phyloP scores from a whole-genome alignment of 2,329 filamentous ascomycete species.

The Ceratocystis albifundus region DNA sequence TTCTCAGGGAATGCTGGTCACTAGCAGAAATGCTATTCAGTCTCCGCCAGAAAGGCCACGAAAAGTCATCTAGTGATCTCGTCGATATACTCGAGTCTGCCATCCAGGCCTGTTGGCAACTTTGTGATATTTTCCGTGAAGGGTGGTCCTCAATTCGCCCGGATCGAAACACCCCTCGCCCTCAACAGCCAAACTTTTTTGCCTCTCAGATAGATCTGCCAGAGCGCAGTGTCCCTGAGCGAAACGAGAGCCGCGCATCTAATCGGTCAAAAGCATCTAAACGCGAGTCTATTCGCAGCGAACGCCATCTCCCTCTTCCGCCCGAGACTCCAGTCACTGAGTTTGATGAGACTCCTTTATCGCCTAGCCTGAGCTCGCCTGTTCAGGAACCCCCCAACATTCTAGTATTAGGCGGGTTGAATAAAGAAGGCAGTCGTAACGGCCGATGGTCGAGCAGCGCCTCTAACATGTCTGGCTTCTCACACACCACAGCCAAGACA shows the following conservation, averaged over 20 bases:
- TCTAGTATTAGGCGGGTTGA: constrained; percentile 61
- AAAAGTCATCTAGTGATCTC: constrained; percentile 56
- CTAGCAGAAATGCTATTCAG: constrained; percentile 89
- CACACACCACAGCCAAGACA: constrained; percentile 54
- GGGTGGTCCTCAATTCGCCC: constrained; percentile 83
- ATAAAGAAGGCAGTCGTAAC: constrained; percentile 45
- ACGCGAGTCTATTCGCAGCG: constrained; percentile 35
- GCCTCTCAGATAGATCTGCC: constrained; percentile 36
- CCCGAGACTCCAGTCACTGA: constrained; percentile 84
- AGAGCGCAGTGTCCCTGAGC: constrained; percentile 15
- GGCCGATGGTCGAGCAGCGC: constrained; percentile 73
- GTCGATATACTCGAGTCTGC: constrained; percentile 69
- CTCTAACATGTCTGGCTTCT: constrained; percentile 68
- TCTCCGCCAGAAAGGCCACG: constrained; percentile 62
- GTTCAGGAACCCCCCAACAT: constrained; percentile 64
- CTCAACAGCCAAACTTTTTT: constrained; percentile 65
- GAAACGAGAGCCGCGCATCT: constrained; percentile 37
- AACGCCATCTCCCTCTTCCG: constrained; percentile 37
- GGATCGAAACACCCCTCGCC: constrained; percentile 72
- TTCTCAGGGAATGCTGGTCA: constrained; percentile 78
- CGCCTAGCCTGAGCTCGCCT: constrained; percentile 63
- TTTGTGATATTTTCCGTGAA: constrained; percentile 85
- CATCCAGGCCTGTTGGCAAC: constrained; percentile 87
- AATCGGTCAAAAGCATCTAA: constrained; percentile 43
- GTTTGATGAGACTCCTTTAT: constrained; percentile 81